These are phyloP conservation scores for Vickermania spadyakhi DNA, from an alignment of 208 protist species.

Conservation along the genomic window DNA sequence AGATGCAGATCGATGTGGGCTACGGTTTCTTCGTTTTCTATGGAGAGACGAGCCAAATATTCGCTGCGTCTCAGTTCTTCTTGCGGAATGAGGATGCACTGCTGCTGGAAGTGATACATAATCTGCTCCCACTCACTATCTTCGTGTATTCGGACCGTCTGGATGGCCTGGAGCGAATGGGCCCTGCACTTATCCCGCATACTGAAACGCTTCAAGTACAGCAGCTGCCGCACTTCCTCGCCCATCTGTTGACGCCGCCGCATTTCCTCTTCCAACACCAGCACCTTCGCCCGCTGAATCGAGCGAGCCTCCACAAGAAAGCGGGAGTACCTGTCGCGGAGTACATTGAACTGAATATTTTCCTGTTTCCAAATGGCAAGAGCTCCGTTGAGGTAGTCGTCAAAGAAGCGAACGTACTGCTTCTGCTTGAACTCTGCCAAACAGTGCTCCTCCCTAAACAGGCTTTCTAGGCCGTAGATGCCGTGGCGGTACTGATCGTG, in stretches of 20 bases:
- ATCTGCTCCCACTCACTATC: background rate
- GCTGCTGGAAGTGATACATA: background rate
- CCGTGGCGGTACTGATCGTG: slow-evolving; percentile 38
- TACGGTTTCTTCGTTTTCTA: slow-evolving; percentile 12
- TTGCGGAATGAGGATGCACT: background rate
- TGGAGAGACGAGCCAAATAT: slow-evolving; percentile 3
- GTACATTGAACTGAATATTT: slow-evolving; percentile 13
- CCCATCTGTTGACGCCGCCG: slow-evolving; percentile 13
- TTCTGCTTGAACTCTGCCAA: slow-evolving; percentile 4
- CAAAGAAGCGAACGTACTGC: slow-evolving; percentile 18
- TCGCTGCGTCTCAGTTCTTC: slow-evolving; percentile 7
- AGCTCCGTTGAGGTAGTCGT: slow-evolving; percentile 21
- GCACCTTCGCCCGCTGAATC: slow-evolving; percentile 7
- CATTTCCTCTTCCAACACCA: slow-evolving; percentile 12
- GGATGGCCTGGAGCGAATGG: slow-evolving; percentile 1
- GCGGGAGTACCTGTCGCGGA: slow-evolving; percentile 15
- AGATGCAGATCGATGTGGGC: slow-evolving; percentile 11
- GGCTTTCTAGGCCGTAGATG: slow-evolving; percentile 17
- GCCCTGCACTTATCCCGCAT: slow-evolving; percentile 1
- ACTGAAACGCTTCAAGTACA: background rate
- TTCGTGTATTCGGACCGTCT: slow-evolving; percentile 4
- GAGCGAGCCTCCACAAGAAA: slow-evolving; percentile 14
- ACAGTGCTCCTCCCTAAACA: slow-evolving; percentile 5
- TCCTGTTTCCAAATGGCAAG: slow-evolving; percentile 30
- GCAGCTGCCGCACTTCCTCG: slow-evolving; percentile 7